Base-by-base conservation (phyloP, 2,329 filamentous ascomycete genomes). In the Aspergillus neoniger region DNA sequence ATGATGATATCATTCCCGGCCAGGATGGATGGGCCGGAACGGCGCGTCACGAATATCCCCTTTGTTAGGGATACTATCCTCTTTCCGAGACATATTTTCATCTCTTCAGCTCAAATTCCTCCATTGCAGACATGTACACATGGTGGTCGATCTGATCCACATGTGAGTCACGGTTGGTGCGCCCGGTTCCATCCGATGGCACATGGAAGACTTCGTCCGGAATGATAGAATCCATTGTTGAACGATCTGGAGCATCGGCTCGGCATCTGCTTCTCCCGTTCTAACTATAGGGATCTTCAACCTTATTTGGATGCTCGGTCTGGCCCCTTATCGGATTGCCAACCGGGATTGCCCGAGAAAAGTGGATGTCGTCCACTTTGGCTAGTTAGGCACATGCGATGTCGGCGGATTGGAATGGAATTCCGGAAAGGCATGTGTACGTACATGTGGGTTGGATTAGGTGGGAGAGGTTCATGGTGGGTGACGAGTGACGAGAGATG, bases 1-100 rank as follows among this genome's bases (percentile, higher is more conserved):
- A 64, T 58, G n/a, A 64, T 64, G 62, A 64, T 55, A 58, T 64
- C 62, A 64, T 58, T 36, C 21, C 17, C 15, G 21, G 6, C 8
- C 3, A 19, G 28, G n/a, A 21, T 52, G 41, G 38, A 49, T 21
- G 32, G 47, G 12, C 21, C 57, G 57, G 50, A 59, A 44, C 41
- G 19, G 23, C 25, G n/a, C 12, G 48, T 50, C 55, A 21, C 19
- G 5, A 8, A 44, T 44, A 44, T 44, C 10, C 39, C 41, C 41
- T 19, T 21, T 21, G 19, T 21, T 36, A 5, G 9, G 17, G 5
- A 21, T 21, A 43, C 9, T 21, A 28, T 21, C 19, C 41, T 12
- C n/a, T 44, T 21, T 21, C 19, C 41, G 41, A 21, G 41, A 44
- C 5, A 14, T 23, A 12, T 15, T 5, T n/a, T 12, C 12, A 2